phyloP scores from a whole-genome alignment of 192 early-diverging fungal genomes.

The Backusella morwellensis region DNA sequence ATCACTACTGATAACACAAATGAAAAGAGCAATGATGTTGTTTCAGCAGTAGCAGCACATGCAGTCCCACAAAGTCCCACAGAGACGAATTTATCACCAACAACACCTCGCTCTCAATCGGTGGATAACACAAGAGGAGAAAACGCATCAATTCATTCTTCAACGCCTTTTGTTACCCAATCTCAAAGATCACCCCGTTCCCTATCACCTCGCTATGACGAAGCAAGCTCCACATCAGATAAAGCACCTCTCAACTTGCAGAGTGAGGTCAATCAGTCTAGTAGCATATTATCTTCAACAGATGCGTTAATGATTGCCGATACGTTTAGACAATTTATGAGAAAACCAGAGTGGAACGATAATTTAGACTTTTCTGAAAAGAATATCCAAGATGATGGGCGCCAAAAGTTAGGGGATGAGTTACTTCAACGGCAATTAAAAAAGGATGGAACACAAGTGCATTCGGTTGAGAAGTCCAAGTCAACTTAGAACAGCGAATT shows the following conservation, averaged over 20 bases:
- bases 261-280: slow-evolving; percentile 14
- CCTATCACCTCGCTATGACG: slow-evolving; percentile 2
- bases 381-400: background rate
- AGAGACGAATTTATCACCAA: background rate
- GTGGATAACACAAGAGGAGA: slow-evolving; percentile 4
- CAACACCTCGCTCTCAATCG: background rate
- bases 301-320: slow-evolving; percentile 41
- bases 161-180: slow-evolving; percentile 9
- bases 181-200: background rate
- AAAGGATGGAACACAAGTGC: slow-evolving; percentile 12
- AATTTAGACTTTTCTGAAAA: background rate
- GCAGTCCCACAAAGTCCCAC: background rate
- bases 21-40: background rate
- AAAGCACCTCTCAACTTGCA: background rate
- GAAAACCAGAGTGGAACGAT: slow-evolving; percentile 42
- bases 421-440: slow-evolving; percentile 3
- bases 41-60: background rate
- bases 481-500: background rate
- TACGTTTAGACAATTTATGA: slow-evolving; percentile 37
- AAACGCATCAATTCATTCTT: slow-evolving; percentile 14
- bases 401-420: background rate
- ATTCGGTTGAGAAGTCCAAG: background rate
- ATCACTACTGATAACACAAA: background rate
- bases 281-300: slow-evolving; percentile 29
- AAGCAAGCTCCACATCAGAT: background rate